These are phyloP conservation scores for Scedosporium aurantiacum DNA, from an alignment of 2,329 filamentous ascomycete genomes.

Conservation along the genomic window DNA sequence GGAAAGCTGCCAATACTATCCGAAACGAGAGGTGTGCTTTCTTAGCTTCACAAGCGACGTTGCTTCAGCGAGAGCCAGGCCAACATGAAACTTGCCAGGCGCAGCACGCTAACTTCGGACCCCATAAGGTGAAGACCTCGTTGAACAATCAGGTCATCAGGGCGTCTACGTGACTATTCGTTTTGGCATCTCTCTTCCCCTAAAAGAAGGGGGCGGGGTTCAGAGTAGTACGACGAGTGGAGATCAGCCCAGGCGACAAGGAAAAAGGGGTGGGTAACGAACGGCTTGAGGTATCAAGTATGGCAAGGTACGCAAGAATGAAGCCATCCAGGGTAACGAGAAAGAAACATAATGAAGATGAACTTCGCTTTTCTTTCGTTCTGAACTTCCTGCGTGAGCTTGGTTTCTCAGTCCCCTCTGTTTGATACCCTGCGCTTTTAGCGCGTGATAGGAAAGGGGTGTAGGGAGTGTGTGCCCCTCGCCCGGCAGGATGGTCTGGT, in stretches of 20 bases:
- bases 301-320: not conserved
- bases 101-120: not conserved
- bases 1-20: not conserved
- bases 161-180: not conserved
- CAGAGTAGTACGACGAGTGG: not conserved
- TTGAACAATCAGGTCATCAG: not conserved
- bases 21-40: not conserved
- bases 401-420: no score
- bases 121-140: not conserved
- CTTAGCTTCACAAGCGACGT: not conserved
- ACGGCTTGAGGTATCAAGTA: not conserved
- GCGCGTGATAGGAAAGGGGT: no score
- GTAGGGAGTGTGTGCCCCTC: no score
- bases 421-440: no score
- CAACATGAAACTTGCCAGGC: slow-evolving; percentile 1
- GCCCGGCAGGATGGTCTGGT: no score
- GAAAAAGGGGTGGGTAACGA: not conserved
- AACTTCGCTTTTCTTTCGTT: no score
- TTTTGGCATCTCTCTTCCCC: not conserved
- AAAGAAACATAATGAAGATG: not conserved
- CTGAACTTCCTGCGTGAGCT: no score
- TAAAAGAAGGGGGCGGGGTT: not conserved
- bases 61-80: not conserved
- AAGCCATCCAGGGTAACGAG: not conserved
- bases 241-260: not conserved